phyloP scores from a whole-genome alignment of 225 moss, liverwort and hornwort genomes.

The Rhytidiadelphus loreus region DNA sequence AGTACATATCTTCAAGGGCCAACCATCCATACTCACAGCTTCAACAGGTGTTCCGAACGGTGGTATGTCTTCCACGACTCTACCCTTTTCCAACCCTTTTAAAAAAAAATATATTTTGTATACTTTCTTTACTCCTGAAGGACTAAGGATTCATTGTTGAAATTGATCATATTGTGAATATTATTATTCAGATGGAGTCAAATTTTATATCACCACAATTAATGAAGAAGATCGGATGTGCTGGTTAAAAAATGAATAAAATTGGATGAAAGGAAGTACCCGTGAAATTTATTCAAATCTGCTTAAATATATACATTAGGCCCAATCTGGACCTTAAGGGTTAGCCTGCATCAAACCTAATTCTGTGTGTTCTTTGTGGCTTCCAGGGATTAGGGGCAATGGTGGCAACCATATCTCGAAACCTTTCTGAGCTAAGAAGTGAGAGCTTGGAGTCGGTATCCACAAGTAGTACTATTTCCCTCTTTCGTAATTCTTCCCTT shows the following conservation, averaged over 20 bases:
- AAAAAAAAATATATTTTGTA: background rate
- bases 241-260: background rate
- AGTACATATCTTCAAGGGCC: constrained; percentile 79
- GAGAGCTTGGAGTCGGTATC: constrained; percentile 35
- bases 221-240: background rate
- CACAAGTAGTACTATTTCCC: constrained; percentile 39
- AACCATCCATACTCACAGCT: constrained; percentile 98
- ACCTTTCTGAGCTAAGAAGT: constrained; percentile 34
- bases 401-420: constrained; percentile 62
- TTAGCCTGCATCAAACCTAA: background rate
- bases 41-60: constrained; percentile 80
- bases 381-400: constrained; percentile 54
- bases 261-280: background rate
- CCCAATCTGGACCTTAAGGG: background rate
- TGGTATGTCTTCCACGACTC: constrained; percentile 30
- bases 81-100: background rate
- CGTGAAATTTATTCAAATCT: background rate
- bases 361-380: background rate
- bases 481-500: constrained; percentile 45
- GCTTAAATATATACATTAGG: background rate
- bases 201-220: background rate
- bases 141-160: background rate
- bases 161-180: background rate
- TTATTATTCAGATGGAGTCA: background rate
- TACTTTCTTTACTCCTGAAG: background rate